Base-by-base conservation (phyloP, 2,329 filamentous ascomycete species). In the Trichoderma pleuroti region DNA sequence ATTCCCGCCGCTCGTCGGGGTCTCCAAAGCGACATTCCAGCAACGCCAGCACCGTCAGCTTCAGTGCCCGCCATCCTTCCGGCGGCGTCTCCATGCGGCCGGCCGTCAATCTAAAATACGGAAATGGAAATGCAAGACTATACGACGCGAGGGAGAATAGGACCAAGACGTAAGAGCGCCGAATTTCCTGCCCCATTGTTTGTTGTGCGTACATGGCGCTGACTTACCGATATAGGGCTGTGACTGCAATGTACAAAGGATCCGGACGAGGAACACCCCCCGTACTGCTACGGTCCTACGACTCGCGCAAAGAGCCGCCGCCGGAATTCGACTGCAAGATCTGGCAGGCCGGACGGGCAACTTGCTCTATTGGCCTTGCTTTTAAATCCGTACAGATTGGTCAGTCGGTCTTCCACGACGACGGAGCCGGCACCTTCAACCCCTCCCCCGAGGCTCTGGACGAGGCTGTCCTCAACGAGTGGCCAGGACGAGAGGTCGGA, bases 321-420 rank as follows among this genome's bases (percentile, higher is more conserved):
- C 92, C 95, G 3, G 94, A 98, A 80, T 95, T 93, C 72, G 92
- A 97, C 77, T 97, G 94, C 81, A 97, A 91, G 59, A 96, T 99
- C 70, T 99, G 96, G 96, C 91, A 99, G 82, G 96, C 96, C 5
- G 96, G 96, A 12, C 90, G 96, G 72, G 96, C 96, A n/a, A 99
- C 96, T 1, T 93, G 88, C 67, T 93, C 96, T 1, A 96, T 95
- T 1, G 93, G 93, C 0, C 85, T 98, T 56, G 96, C 96, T 1
- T 99, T 99, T 83, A 99, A 99, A 80, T 94, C 95, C 0, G 94
- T 99, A 63, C 91, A 92, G 74, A 93, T 99, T 49, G 96, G 96
- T 4, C 95, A 98, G 80, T 95, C 94, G 0, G 86, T 94, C 11
- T 99, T 99, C 77, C 91, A 97, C 72, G 96, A 99, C 75, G 95